A percentile compares a stretch with the other conserved stretches of the same genome.
Conservation (phyloP, 108 stramenopile genomes). For the Cyclotella choctawhatcheeana region DNA sequence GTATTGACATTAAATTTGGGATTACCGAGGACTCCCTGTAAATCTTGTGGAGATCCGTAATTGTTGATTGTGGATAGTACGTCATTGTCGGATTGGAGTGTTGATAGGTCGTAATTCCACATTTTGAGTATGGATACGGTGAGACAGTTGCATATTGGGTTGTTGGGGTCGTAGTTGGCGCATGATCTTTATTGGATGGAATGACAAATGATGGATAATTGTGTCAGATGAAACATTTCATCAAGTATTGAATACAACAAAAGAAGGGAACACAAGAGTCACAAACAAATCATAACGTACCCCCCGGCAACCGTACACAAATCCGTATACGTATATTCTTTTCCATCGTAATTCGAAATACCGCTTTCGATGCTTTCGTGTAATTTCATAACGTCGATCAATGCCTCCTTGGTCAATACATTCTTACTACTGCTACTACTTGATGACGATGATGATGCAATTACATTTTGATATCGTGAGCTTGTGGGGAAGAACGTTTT, state of each 20-base stretch:
- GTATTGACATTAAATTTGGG: conserved; percentile 49
- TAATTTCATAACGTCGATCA: conserved; percentile 58
- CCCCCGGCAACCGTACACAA: conserved; percentile 63
- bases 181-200: conserved; percentile 26
- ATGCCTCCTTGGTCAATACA: conserved; percentile 58
- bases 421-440: conserved; percentile 20
- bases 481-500: conserved; percentile 46
- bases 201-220: not conserved
- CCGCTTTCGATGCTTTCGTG: conserved; percentile 46
- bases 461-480: conserved; percentile 53
- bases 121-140: conserved; percentile 55
- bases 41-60: conserved; percentile 52
- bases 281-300: not conserved
- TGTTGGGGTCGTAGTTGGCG: conserved; percentile 23
- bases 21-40: conserved; percentile 55
- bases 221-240: not conserved
- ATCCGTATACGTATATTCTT: conserved; percentile 36
- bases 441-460: conserved; percentile 24
- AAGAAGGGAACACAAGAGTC: not conserved
- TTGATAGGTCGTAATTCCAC: conserved; percentile 73
- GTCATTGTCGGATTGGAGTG: conserved; percentile 57
- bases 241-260: not conserved
- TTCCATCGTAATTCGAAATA: conserved; percentile 29
- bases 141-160: conserved; percentile 56
- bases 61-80: conserved; percentile 54